Conservation (phyloP, 768 basidiomycete genomes). For the Suillus plorans region DNA sequence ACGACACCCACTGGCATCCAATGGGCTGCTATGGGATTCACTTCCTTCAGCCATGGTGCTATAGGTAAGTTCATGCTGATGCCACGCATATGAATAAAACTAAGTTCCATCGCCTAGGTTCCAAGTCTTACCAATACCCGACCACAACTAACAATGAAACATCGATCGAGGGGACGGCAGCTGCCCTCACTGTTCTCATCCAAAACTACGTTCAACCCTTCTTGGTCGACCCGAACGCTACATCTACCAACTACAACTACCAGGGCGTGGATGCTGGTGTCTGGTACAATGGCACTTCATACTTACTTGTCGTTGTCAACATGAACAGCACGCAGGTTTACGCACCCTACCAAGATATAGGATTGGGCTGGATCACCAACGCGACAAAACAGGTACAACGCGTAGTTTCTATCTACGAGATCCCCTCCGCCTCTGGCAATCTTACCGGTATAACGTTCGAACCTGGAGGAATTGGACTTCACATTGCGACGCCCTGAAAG, state of each 20-base stretch:
- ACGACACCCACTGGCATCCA: slow-evolving; percentile 26
- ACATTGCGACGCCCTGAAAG: slow-evolving; percentile 15
- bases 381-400: slow-evolving; percentile 19
- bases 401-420: slow-evolving; percentile 10
- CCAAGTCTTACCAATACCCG: slow-evolving; percentile 30
- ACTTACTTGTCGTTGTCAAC: slow-evolving; percentile 22
- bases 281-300: slow-evolving; percentile 22
- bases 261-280: slow-evolving; percentile 23
- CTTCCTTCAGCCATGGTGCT: slow-evolving; percentile 28
- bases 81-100: background rate
- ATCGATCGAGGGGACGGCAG: slow-evolving; percentile 23
- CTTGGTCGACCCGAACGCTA: slow-evolving; percentile 15
- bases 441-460: slow-evolving; percentile 19
- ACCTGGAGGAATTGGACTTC: slow-evolving; percentile 22
- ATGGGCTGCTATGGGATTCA: slow-evolving; percentile 25
- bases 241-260: slow-evolving; percentile 8
- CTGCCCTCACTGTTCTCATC: slow-evolving; percentile 8
- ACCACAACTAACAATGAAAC: slow-evolving; percentile 16
- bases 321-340: background rate
- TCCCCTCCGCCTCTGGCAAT: slow-evolving; percentile 2
- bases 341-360: slow-evolving; percentile 19
- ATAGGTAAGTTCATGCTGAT: slow-evolving; percentile 16
- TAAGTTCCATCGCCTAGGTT: slow-evolving; percentile 17
- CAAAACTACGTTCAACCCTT: slow-evolving; percentile 19
- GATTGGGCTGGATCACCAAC: slow-evolving; percentile 16